These are phyloP conservation scores for Rubroboletus pulcherrimus DNA, from an alignment of 768 basidiomycete species.

Conservation along the genomic window DNA sequence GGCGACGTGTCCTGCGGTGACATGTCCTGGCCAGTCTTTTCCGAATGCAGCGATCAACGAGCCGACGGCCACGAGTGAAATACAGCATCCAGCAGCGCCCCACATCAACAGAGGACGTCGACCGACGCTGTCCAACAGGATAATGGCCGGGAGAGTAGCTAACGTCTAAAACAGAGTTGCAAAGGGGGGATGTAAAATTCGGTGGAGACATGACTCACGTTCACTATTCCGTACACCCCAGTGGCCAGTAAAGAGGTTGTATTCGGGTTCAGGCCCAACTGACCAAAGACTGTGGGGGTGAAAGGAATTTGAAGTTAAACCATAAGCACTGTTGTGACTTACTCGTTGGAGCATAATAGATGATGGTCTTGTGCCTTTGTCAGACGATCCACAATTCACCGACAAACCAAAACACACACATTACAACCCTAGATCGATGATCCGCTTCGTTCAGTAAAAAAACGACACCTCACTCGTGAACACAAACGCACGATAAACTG, in stretches of 20 bases:
- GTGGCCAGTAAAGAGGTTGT: slow-evolving; percentile 42
- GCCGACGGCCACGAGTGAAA: slow-evolving; percentile 29
- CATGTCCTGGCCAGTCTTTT: slow-evolving; percentile 28
- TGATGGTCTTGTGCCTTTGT: slow-evolving; percentile 21
- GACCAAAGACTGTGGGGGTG: slow-evolving; percentile 34
- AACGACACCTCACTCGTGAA: background rate
- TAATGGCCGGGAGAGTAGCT: slow-evolving; percentile 34
- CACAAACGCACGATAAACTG: slow-evolving; percentile 29
- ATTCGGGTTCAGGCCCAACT: slow-evolving; percentile 37
- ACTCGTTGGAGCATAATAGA: slow-evolving; percentile 28
- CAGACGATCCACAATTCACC: background rate
- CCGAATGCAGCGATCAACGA: slow-evolving; percentile 28
- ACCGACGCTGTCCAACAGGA: slow-evolving; percentile 37
- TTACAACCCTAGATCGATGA: slow-evolving; percentile 22
- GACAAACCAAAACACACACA: slow-evolving; percentile 13
- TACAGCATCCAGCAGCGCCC: slow-evolving; percentile 35
- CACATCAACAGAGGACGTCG: slow-evolving; percentile 38
- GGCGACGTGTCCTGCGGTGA: slow-evolving; percentile 23
- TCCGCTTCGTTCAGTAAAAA: background rate
- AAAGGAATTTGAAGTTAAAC: slow-evolving; percentile 12
- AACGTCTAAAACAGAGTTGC: slow-evolving; percentile 23
- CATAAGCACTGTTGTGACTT: background rate
- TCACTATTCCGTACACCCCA: slow-evolving; percentile 38
- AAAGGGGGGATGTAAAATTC: background rate
- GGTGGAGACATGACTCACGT: slow-evolving; percentile 10